phyloP scores from a whole-genome alignment of 2,329 filamentous ascomycete genomes.

The Xylariaceae sp. region DNA sequence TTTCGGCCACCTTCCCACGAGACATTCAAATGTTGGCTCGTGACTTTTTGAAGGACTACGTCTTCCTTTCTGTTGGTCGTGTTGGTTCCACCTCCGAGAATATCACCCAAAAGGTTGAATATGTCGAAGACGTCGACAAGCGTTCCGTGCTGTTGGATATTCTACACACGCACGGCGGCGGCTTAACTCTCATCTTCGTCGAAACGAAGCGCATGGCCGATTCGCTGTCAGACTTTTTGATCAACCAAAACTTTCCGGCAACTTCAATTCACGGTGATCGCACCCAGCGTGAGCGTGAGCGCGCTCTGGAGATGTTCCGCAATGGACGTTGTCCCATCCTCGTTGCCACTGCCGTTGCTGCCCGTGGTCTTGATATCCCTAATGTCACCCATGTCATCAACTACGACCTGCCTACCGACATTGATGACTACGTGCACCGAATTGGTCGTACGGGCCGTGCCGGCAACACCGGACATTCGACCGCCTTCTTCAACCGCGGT shows the following conservation, averaged over 20 bases:
- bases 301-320: constrained; percentile 95
- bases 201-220: constrained; percentile 99
- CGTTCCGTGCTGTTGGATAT: constrained; percentile 96
- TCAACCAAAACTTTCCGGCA: constrained; percentile 97
- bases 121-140: constrained; percentile 96
- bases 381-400: constrained; percentile 98
- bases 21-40: constrained; percentile 99
- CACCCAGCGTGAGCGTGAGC: constrained; percentile 97
- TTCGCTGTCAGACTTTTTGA: constrained; percentile 93
- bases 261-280: constrained; percentile 98
- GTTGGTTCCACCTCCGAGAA: constrained; percentile 99
- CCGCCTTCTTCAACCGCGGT: constrained; percentile 99
- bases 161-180: constrained; percentile 85
- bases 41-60: constrained; percentile 98
- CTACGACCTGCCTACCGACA: constrained; percentile 98
- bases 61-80: constrained; percentile 97
- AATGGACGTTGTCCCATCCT: constrained; percentile 93
- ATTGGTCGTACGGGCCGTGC: constrained; percentile 99
- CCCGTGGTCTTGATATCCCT: constrained; percentile 85
- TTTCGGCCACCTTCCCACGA: constrained; percentile 97
- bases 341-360: constrained; percentile 94
- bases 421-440: constrained; percentile 97
- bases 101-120: constrained; percentile 98
- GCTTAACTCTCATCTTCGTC: constrained; percentile 94
- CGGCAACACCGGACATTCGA: constrained; percentile 96